Evolutionary conservation across 345 rosid genomes (phyloP), one percentile per base, ranked within the genome.

Genomic region (Pelargonium nanum): DNA sequence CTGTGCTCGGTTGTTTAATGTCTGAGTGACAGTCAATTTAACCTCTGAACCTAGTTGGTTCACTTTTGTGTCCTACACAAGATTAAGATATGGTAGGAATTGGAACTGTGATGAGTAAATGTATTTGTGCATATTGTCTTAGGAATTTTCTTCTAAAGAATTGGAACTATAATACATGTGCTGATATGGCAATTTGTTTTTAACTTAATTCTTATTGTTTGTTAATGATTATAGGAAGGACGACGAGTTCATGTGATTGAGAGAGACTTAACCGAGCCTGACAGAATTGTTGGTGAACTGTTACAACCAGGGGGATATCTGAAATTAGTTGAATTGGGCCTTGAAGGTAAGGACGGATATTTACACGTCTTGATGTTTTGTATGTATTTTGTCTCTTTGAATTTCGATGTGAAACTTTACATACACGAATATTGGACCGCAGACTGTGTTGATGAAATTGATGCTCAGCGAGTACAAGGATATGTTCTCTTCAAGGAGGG

Each of bases 261-360:
- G 60, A 64, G 69, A 22, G 74, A 70, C 65, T 55, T 70, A 53
- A 70, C 65, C 6, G 65, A 70, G 30, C 74, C 74, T 24, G 68
- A 70, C 52, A 55, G 69, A 30, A 64, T 70, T 5, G 69, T 70
- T 28, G 75, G 81, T 15, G 81, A 77, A 61, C 48, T 70, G 55
- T 60, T 77, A 52, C 75, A 70, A 16, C 78, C 81, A 0, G 73
- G 75, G 50, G 81, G 81, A 13, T 73, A 68, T 54, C 64, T 77
- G 28, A 77, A 73, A 60, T 50, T 77, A n/a, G 63, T 65, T 24
- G 77, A 77, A 61, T 57, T 77, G 52, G 77, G 73, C 10, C 78
- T 73, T 55, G 66, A 77, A 66, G 75, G 75, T 73, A 63, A 60
- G 56, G 56, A 50, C n/a, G 54, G 22, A 21, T 55, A 23, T 52